Evolutionary conservation across 75 land plant species (phyloP).

Genomic region (Picea sitchensis): DNA sequence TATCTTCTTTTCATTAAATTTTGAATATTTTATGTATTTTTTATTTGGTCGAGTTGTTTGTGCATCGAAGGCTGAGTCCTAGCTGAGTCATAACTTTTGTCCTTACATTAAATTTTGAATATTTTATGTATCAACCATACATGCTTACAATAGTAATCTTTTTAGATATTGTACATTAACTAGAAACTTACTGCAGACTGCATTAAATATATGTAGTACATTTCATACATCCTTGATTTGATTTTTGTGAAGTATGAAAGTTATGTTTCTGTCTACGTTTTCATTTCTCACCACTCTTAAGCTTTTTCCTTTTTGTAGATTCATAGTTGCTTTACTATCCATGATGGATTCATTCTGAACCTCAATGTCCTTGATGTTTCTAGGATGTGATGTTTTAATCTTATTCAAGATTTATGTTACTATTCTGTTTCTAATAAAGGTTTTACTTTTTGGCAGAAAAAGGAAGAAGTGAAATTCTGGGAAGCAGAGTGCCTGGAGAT

Average conservation of each 20-base stretch:
- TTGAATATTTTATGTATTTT: too few species aligned
- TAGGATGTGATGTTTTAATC: conserved; percentile 6
- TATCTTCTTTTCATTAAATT: too few species aligned
- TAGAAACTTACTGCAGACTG: background rate
- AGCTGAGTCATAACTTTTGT: too few species aligned
- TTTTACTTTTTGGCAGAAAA: conserved; percentile 44
- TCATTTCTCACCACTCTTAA: too few species aligned
- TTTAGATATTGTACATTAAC: background rate
- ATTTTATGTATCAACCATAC: too few species aligned
- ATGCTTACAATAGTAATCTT: background rate
- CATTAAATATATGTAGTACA: background rate
- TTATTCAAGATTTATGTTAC: background rate
- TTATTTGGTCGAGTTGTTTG: too few species aligned
- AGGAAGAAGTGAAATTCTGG: conserved; percentile 44
- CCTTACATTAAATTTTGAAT: too few species aligned
- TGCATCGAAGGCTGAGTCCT: too few species aligned
- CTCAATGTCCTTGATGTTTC: background rate
- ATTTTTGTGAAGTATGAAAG: background rate
- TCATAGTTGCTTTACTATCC: too few species aligned
- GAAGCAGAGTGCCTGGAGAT: conserved; percentile 91
- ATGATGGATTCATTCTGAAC: too few species aligned
- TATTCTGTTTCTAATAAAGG: background rate
- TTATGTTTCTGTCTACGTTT: background rate
- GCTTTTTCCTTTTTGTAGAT: too few species aligned
- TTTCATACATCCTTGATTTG: background rate